Base-by-base conservation (phyloP, 176 grass and related monocot genomes). In the Triticum urartu region DNA sequence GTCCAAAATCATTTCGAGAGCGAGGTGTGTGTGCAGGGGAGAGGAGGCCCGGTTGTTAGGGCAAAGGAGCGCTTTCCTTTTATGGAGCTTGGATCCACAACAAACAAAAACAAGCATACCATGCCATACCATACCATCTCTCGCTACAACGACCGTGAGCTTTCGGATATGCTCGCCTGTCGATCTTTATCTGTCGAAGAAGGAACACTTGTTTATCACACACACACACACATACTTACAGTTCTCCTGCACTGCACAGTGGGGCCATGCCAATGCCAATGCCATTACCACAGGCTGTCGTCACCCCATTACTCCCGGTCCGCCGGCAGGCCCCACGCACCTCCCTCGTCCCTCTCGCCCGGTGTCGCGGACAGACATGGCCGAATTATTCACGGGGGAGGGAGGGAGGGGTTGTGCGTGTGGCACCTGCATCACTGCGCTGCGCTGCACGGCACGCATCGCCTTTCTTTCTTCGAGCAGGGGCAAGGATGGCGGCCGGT, bases 381-480 rank as follows among this genome's bases (percentile, higher is more conserved):
- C 52, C 34, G 75, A 74, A 74, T 80, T 66, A 66, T 84, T 73
- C 87, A 80, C 56, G 76, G 43, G 68, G 77, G 86, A 64, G 30
- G 75, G 35, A 42, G 9, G 84, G 26, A 47, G 3, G 15, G 12
- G 0, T 9, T 21, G 56, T 2, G 28, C 28, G 28, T 30, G 54
- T 58, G 54, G 62, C 79, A 30, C 7, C 81, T 67, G 79, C 86
- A 63, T 82, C 75, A 20, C 64, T 43, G 65, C 77, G 0, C 34
- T 13, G 45, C 45, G 13, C 45, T 11, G 66, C 64, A 26, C 32
- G 38, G 42, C 60, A 12, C 40, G 79, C 79, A 68, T 52, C 79
- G 18, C 3, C 62, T 75, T 76, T 48, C 84, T 64, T 73, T 48
- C 84, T 64, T 73, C 79, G 30, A 78, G 84, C 68, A 9, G 71